Percentiles rank a stretch among this genome's conserved stretches.
Evolutionary conservation across 1,284 basidiomycete genomes (phyloP).

Genomic region (Polyporus tsugae): DNA sequence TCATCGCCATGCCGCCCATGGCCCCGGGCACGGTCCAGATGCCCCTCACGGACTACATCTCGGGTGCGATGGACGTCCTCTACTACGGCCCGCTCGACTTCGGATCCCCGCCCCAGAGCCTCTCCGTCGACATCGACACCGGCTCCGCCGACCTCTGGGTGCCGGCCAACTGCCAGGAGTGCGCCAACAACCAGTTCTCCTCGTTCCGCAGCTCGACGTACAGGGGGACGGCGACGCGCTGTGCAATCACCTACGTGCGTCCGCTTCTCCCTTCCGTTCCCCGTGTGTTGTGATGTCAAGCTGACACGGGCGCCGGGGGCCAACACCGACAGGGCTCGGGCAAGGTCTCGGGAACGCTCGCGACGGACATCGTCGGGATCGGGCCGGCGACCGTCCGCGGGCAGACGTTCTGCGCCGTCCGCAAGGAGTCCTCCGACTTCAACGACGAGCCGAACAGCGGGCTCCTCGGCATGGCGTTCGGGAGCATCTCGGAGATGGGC

Average conservation of each 20-base stretch:
- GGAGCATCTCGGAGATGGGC: conserved; percentile 54
- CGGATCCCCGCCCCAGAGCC: conserved; percentile 54
- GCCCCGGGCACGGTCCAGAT: conserved; percentile 31
- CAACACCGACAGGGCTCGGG: conserved; percentile 55
- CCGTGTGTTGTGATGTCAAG: no score
- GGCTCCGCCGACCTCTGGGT: conserved; percentile 70
- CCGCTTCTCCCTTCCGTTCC: conserved; percentile 16
- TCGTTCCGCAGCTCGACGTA: conserved; percentile 52
- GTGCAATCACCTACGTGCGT: conserved; percentile 66
- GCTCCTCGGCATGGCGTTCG: conserved; percentile 66
- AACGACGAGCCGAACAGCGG: conserved; percentile 57
- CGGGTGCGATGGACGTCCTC: conserved; percentile 51
- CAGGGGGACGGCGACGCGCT: conserved; percentile 42
- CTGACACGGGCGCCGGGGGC: neutral
- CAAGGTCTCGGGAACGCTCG: conserved; percentile 53
- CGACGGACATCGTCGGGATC: conserved; percentile 56
- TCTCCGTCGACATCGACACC: conserved; percentile 64
- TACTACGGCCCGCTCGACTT: conserved; percentile 59
- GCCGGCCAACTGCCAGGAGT: conserved; percentile 51
- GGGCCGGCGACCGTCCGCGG: conserved; percentile 51
- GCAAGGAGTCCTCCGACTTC: conserved; percentile 52
- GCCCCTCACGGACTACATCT: conserved; percentile 51
- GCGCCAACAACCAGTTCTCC: conserved; percentile 49
- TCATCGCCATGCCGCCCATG: conserved; percentile 30
- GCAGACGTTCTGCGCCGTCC: conserved; percentile 60